Base-by-base conservation (phyloP, 2,329 filamentous ascomycete species). In the Aphanocladium album region DNA sequence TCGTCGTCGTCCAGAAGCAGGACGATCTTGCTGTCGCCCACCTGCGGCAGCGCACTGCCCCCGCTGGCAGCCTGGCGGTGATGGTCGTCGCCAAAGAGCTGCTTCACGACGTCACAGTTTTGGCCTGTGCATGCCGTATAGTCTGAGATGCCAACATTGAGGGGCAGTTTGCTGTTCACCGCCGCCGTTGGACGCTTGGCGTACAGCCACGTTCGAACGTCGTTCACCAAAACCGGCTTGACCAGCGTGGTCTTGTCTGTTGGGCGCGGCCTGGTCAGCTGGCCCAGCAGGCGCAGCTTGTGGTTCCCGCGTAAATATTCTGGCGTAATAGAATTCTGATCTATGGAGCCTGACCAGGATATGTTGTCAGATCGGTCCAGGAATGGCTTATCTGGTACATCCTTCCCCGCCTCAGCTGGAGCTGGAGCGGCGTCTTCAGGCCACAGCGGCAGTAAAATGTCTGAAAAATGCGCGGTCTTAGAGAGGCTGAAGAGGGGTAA, bases 401-500 rank as follows among this genome's bases (percentile, higher is more conserved):
- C 57, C 50, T 60, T 21, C 41, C 30, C 57, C 50, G 39, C 57
- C 5, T 76, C 67, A 37, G 79, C 76, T 0, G 79, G 77, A 3
- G 79, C 76, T 0, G 79, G 77, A 3, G 80, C 74, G 1, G 80
- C 78, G 16, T 64, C 62, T 83, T 80, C 62, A 58, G 57, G 82
- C 72, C 66, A 80, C 77, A 84, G 68, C 0, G 91, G 90, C 57
- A 92, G 88, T 23, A 93, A 73, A 37, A 96, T 90, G 69, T 96
- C 91, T 64, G 82, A 85, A 74, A 90, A 93, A 5, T 86, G 86
- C 49, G 83, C 79, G 1, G 87, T 84, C 67, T 91, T 91, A 53
- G 85, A 87, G 61, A 89, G 82, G 63, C 89, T 89, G 73, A 95
- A 95, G 12, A 95, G 77, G 0, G 91, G 91, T 2, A 89, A 74